Percentiles rank a stretch among this genome's conserved stretches.
phyloP scores from a whole-genome alignment of 1,284 basidiomycete species.

The Butyriboletus appendiculatus region DNA sequence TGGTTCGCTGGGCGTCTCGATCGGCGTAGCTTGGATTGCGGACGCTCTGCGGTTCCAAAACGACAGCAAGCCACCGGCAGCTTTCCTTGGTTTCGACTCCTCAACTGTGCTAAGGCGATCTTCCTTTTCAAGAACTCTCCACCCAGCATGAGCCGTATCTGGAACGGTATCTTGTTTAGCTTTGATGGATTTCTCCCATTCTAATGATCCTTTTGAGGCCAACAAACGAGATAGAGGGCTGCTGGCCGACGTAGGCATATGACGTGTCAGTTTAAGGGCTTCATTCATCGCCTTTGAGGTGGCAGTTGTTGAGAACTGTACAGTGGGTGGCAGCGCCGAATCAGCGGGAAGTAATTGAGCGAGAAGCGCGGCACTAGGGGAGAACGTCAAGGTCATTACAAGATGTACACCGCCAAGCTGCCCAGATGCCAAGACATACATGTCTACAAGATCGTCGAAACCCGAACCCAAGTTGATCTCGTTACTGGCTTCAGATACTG shows the following conservation, averaged over 20 bases:
- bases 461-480: slow-evolving; percentile 42
- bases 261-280: slow-evolving; percentile 61
- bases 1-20: slow-evolving; percentile 20
- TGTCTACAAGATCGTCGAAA: slow-evolving; percentile 47
- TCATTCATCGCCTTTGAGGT: slow-evolving; percentile 58
- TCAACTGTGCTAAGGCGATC: slow-evolving; percentile 26
- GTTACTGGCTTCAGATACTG: slow-evolving; percentile 28
- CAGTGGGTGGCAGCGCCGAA: slow-evolving; percentile 42
- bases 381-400: slow-evolving; percentile 3
- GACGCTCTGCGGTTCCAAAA: slow-evolving; percentile 59
- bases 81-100: slow-evolving; percentile 48
- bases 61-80: slow-evolving; percentile 59
- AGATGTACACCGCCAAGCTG: background rate
- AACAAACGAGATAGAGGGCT: slow-evolving; percentile 69
- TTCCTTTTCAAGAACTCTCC: slow-evolving; percentile 58
- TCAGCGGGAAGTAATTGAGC: slow-evolving; percentile 46
- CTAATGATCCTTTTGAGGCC: slow-evolving; percentile 65
- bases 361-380: slow-evolving; percentile 31
- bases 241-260: slow-evolving; percentile 48
- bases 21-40: slow-evolving; percentile 8
- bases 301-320: slow-evolving; percentile 54
- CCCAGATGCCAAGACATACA: slow-evolving; percentile 48
- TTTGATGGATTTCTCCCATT: slow-evolving; percentile 72
- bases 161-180: slow-evolving; percentile 47
- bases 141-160: slow-evolving; percentile 60